Evolutionary conservation across 164 flowering plant genomes (phyloP), one percentile per base, ranked within the genome.

Genomic region (Vitis rotundifolia): DNA sequence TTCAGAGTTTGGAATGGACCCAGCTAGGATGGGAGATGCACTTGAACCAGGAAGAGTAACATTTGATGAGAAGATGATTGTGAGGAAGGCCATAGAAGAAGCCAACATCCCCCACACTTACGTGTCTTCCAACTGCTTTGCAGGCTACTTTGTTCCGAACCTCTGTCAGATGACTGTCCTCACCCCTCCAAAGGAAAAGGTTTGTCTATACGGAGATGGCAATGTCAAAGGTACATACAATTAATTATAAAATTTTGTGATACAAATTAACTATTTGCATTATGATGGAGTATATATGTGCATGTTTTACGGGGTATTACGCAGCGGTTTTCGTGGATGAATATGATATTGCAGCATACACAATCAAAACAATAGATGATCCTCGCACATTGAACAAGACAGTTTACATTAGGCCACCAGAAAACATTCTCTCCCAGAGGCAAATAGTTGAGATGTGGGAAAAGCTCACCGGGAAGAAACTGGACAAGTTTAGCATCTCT

Each of bases 1-100:
- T 9, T 82, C 85, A 7, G 82, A 82, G 69, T 82, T 82, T 71
- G 85, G 85, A 2, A 73, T 66, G 47, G 85, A 82, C 67, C 79
- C 82, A 8, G 75, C 82, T 44, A 55, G 71, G 49, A 79, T 82
- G 85, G 70, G 13, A 48, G 44, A 79, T 29, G 79, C 85, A 3
- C 61, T 82, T 8, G 81, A 79, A 66, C 80, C 85, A 14, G 85
- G 85, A 49, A 77, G 77, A 18, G 79, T 71, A 0, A 73, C 82
- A 47, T 82, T 82, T 59, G 85, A 76, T 15, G 85, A 79, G 66
- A 81, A 81, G 62, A 81, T 79, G 85, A 37, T n/a, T 0, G 77
- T 82, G 31, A 72, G 85, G 48, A 64, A 71, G 44, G 44, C 44
- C 44, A 37, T 37, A 3, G 44, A 37, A 37, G 44, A 37, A 37